Percentiles rank a stretch among this genome's conserved stretches.
Conservation (phyloP, 2,329 filamentous ascomycete species). For the Botrytis porri region DNA sequence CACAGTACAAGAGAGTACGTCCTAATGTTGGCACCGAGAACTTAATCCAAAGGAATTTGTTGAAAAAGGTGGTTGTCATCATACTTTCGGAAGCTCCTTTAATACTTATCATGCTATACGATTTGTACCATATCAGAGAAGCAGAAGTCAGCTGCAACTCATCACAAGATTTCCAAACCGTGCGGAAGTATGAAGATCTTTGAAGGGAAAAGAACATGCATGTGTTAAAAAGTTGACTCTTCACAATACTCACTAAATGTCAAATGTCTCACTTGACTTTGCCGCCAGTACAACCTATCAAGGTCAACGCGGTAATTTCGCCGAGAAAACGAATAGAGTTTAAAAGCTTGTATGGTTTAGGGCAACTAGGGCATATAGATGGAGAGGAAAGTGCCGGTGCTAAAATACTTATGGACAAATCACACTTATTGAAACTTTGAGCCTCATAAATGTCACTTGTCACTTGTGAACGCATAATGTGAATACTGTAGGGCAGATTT, state of each 20-base stretch:
- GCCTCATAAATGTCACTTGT: background rate
- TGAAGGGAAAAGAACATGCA: background rate
- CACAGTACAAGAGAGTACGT: conserved; percentile 90
- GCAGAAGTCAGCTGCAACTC: conserved; percentile 14
- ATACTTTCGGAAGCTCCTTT: background rate
- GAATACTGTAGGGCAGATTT: background rate
- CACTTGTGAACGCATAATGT: background rate
- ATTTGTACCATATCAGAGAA: background rate
- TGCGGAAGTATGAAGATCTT: background rate
- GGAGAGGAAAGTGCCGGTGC: background rate
- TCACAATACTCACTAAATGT: background rate
- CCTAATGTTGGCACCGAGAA: conserved; percentile 66
- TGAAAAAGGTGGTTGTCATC: background rate
- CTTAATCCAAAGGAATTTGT: conserved; percentile 11
- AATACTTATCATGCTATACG: background rate
- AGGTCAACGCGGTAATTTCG: background rate
- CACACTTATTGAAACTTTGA: background rate
- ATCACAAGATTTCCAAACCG: background rate
- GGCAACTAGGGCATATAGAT: background rate
- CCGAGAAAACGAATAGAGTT: conserved; percentile 2
- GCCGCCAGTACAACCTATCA: background rate
- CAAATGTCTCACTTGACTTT: background rate
- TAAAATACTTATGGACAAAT: background rate
- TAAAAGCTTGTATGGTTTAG: background rate
- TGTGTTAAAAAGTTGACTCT: background rate